phyloP scores from a whole-genome alignment of 371 early-diverging fungal species.

The Mortierella sp. region DNA sequence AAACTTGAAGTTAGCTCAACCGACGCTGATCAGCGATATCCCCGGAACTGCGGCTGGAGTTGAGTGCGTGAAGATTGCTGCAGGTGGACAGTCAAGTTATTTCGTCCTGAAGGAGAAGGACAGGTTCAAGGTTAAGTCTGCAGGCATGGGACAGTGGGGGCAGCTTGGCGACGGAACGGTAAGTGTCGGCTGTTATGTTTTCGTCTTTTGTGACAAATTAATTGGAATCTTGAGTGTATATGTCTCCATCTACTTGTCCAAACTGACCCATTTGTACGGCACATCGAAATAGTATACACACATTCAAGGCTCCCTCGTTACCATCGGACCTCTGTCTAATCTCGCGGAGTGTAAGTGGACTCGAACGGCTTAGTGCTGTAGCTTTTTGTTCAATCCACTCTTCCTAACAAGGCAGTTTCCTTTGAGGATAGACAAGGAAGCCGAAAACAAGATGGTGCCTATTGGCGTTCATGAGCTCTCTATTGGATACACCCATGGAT shows the following conservation, averaged over 20 bases:
- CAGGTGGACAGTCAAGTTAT: slow-evolving; percentile 53
- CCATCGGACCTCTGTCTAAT: slow-evolving; percentile 40
- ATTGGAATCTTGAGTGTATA: neutral
- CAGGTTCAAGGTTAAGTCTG: slow-evolving; percentile 39
- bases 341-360: slow-evolving; percentile 51
- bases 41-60: slow-evolving; percentile 15
- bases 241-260: neutral
- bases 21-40: slow-evolving; percentile 40
- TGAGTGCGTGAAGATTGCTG: slow-evolving; percentile 51
- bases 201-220: neutral
- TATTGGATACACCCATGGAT: slow-evolving; percentile 52
- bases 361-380: neutral
- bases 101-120: slow-evolving; percentile 45
- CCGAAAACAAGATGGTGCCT: slow-evolving; percentile 38
- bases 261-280: neutral
- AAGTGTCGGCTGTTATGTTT: neutral
- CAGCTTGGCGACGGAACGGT: slow-evolving; percentile 55
- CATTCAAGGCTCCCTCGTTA: slow-evolving; percentile 52
- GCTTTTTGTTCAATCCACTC: neutral
- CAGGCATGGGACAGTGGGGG: slow-evolving; percentile 60
- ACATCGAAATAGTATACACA: slow-evolving; percentile 44
- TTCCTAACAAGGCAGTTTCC: slow-evolving; percentile 2
- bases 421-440: slow-evolving; percentile 34
- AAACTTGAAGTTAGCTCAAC: slow-evolving; percentile 34
- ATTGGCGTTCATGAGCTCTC: slow-evolving; percentile 51